Percentiles rank a stretch among this genome's conserved stretches.
Evolutionary conservation across 2,329 filamentous ascomycete species (phyloP).

Genomic region (Chaetomium strumarium): DNA sequence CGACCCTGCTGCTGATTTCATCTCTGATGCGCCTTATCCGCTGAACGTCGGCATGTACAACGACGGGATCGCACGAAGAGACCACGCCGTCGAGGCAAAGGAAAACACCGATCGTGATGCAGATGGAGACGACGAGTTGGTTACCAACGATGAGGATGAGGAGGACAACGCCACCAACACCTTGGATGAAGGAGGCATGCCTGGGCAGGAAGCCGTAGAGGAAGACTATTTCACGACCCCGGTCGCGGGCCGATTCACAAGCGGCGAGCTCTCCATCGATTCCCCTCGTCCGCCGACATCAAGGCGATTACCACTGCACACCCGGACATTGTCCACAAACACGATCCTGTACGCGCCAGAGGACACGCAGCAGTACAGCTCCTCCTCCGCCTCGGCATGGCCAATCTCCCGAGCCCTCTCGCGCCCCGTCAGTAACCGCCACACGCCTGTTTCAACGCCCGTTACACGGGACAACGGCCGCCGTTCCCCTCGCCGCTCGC

Average conservation of each 20-base stretch:
- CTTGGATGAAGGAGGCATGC: conserved; percentile 29
- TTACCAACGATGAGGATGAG: conserved; percentile 70
- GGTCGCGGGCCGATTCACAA: conserved; percentile 36
- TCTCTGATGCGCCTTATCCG: conserved; percentile 39
- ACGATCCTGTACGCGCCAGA: conserved; percentile 80
- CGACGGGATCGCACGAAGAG: conserved; percentile 31
- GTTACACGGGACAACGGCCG: conserved; percentile 28
- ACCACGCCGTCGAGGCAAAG: conserved; percentile 42
- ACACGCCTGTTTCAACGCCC: conserved; percentile 35
- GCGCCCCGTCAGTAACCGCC: conserved; percentile 35
- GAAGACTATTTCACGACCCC: conserved; percentile 54
- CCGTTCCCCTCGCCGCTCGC: conserved; percentile 44
- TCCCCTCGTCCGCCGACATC: conserved; percentile 26
- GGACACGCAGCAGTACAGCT: conserved; percentile 32
- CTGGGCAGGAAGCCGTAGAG: conserved; percentile 26
- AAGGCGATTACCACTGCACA: conserved; percentile 47
- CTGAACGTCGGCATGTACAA: conserved; percentile 23
- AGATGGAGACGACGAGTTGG: conserved; percentile 85
- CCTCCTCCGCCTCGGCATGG: conserved; percentile 40
- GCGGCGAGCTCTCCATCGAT: conserved; percentile 28
- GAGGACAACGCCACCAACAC: conserved; percentile 43
- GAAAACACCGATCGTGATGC: conserved; percentile 75
- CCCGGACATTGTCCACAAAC: conserved; percentile 69
- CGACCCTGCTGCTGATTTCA: conserved; percentile 58
- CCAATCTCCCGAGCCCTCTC: conserved; percentile 27